Evolutionary conservation across 257 asterid genomes (phyloP), one percentile per base, ranked within the genome.

Genomic region (Gentiana dahurica): DNA sequence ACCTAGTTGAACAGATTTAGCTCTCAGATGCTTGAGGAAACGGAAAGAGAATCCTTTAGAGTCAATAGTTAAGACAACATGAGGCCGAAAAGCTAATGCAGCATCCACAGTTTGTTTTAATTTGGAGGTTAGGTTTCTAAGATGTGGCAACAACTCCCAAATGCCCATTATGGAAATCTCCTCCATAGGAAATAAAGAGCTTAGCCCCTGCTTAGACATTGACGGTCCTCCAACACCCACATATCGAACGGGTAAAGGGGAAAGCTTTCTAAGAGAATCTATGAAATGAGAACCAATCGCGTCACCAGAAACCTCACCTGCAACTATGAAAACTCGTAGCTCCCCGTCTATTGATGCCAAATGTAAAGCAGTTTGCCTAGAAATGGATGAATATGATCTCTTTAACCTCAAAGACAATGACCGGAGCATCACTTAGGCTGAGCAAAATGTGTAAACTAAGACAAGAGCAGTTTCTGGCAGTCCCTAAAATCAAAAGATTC

Each of bases 241-340:
- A 67, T 85, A 87, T 38, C 77, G 85, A 36, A 91, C 79, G 12
- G 93, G 97, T 33, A 73, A 70, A 36, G 94, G 86, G 64, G 94
- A 78, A 49, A 87, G 73, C 64, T 52, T 79, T 53, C 15, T 67
- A 65, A 91, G 70, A n/a, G 98, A 87, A 60, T 53, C 67, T 90
- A 91, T 87, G 68, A 88, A 77, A 55, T 89, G 94, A 38, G 98
- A 78, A 5, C 82, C 97, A 4, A 91, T 85, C 5, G 74, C 54
- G 80, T 91, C 97, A 24, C 98, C 98, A 55, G 97, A 85, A 77
- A 91, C 97, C 79, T 91, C 98, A 47, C 98, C 96, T 51, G 98
- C 97, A 67, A 87, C 94, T 10, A 91, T 70, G 71, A 91, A 85
- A 8, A 91, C 94, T 73, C 98, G 81, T 48, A 91, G 85, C 60